Evolutionary conservation across 495 filamentous ascomycete genomes (phyloP), one percentile per base, ranked within the genome.

Genomic region (Cladorrhinum samala): DNA sequence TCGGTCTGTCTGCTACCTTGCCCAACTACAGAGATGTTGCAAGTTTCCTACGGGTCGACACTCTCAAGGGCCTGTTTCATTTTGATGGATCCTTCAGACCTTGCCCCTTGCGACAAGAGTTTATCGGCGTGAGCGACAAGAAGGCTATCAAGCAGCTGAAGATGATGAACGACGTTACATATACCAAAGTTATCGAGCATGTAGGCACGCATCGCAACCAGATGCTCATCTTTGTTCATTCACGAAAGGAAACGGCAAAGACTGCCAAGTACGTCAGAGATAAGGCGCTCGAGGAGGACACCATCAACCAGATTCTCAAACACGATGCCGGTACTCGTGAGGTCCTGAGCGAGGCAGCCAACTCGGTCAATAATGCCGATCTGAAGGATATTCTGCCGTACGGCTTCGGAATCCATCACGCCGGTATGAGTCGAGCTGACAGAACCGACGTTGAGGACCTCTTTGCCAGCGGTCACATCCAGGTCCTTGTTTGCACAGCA

Each of bases 111-210:
- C 87, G 84, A 58, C 93, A 99, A 63, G 93, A 99, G 68, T 99
- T 96, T 69, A 92, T 99, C 64, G 93, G 94, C 47, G 86, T 99
- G 27, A 96, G 90, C 0, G 93, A 99, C 55, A 94, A 91, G 71
- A 99, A 99, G 61, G 88, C 93, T 16, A 99, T 97, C 74, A 99
- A 96, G 72, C 93, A 99, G 71, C 76, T 99, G 45, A 95, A 96
- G 78, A 94, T 87, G 0, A 99, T 99, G 93, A 99, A 99, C 56
- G 93, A 99, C 61, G 90, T 99, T 36, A 95, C 89, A 46, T 97
- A 99, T 67, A 94, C 84, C 42, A 99, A 99, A 66, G 91, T 97
- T 17, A 80, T 99, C 55, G 93, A 99, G 67, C 93, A 98, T 62
- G 93, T 96, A 20, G 92, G 91, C 1, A 81, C 83, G 47, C 85